Base-by-base conservation (phyloP, 2,329 filamentous ascomycete species). In the Cladophialophora immunda region DNA sequence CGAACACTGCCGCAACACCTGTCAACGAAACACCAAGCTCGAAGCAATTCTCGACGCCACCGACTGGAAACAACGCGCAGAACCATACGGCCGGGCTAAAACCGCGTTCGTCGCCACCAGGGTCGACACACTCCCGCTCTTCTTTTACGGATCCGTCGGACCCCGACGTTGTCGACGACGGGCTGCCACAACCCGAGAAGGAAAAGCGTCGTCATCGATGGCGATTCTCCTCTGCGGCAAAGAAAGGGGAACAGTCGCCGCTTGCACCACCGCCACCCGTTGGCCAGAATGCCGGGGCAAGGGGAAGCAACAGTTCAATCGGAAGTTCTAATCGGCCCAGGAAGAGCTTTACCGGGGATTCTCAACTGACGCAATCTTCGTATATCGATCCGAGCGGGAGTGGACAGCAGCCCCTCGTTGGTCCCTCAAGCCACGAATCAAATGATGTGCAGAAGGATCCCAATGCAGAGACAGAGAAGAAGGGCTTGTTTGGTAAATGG, bases 101-200 rank as follows among this genome's bases (percentile, higher is more conserved):
- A 70, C 88, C 89, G 0, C 88, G 88, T 69, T 85, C 86, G 67
- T 97, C 93, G 0, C 92, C 92, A 0, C 87, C 91, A 0, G 87
- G 89, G 2, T 97, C 93, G 0, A 83, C 93, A 66, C 88, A 92
- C 72, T 94, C 92, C 11, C 85, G 85, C 54, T 87, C 86, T 0
- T 88, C 86, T 2, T 83, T 89, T 70, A 95, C 94, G 27, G 93
- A 96, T 71, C 88, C 90, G 25, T 97, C 93, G 0, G 93, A 97
- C 75, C 76, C 89, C 32, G 93, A 97, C 69, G 89, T 91, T 68
- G 78, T 85, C 9, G 92, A 93, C 30, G 74, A 77, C 22, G 73
- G 77, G 3, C 77, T 78, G 52, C 45, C 34, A 13, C 63, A 50
- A 53, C 58, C 62, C 5, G 82, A 87, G 15, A 89, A 91, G 61